Evolutionary conservation across 495 filamentous ascomycete genomes (phyloP).

Genomic region (Neurospora sp.): DNA sequence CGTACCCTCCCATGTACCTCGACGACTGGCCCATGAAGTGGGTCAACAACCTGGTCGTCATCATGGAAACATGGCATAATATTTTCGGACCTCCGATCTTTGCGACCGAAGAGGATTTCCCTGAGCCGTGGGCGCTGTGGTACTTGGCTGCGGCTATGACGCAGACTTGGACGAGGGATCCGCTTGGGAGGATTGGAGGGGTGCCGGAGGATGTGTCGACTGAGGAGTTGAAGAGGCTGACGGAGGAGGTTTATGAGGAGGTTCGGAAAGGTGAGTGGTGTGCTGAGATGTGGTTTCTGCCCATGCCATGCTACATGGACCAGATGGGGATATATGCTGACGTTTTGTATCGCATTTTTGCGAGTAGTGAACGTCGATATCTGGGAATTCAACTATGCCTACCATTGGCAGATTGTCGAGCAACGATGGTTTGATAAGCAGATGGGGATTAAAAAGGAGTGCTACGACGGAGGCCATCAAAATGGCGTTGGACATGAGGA

Average conservation of each 20-base stretch:
- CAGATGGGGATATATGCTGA: neutral
- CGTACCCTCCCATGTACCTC: neutral
- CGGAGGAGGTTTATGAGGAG: neutral
- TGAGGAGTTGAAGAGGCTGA: neutral
- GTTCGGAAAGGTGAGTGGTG: neutral
- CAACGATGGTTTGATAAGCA: neutral
- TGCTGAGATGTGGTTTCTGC: neutral
- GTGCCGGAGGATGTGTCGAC: neutral
- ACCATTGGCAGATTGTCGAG: neutral
- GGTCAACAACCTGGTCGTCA: neutral
- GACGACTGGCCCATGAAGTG: neutral
- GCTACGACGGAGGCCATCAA: neutral
- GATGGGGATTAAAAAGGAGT: neutral
- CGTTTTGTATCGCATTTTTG: neutral
- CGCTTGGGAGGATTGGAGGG: neutral
- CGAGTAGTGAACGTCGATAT: neutral
- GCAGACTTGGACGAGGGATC: neutral
- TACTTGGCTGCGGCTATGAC: neutral
- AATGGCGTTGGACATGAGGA: neutral
- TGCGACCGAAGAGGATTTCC: neutral
- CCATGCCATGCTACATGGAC: neutral
- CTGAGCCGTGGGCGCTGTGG: neutral
- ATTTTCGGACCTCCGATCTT: neutral
- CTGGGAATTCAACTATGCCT: neutral
- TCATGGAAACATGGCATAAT: neutral